Base-by-base conservation (phyloP, 225 moss, liverwort and hornwort species). In the Physcomitrium patens region DNA sequence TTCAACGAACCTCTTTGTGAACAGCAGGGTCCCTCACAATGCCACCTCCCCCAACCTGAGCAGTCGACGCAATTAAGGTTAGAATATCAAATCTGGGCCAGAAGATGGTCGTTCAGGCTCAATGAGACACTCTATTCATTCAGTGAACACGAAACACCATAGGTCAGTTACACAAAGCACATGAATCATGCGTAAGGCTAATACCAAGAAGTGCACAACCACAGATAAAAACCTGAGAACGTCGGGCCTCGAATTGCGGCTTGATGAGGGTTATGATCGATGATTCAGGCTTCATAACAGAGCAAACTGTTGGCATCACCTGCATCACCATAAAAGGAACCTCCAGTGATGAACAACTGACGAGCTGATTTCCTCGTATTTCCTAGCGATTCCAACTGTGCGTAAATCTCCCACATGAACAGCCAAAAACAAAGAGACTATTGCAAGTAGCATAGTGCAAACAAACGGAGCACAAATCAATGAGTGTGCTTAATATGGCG, bases 211-310 rank as follows among this genome's bases (percentile, higher is more conserved):
- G n/a, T 16, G 23, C 61, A 72, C n/a, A 62, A 55, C 56, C 27
- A 79, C 44, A 43, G 18, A 28, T 78, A 41, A 45, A 50, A 71
- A 89, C 91, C 92, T 94, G 93, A 83, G 87, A 87, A 65, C 89
- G 94, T 2, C 78, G 85, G 17, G 97, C 93, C 80, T 97, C 97
- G 72, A 97, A 97, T 57, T 97, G 97, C 22, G 97, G 97, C 78
- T 97, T 97, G 49, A 97, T 94, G 46, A 97, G 90, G 70, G 89
- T 85, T 72, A 97, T 89, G 70, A 97, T 76, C 20, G 91, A 89
- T 53, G 94, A 82, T 16, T 90, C 68, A 19, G 81, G 85, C 77
- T 97, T 94, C 97, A 97, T 89, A 11, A 88, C 82, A 65, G 90
- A 83, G 75, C 88, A 83, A 43, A 97, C 94, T 61, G 90, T 86